Evolutionary conservation across 257 asterid species (phyloP).

Genomic region (Petunia axillaris): DNA sequence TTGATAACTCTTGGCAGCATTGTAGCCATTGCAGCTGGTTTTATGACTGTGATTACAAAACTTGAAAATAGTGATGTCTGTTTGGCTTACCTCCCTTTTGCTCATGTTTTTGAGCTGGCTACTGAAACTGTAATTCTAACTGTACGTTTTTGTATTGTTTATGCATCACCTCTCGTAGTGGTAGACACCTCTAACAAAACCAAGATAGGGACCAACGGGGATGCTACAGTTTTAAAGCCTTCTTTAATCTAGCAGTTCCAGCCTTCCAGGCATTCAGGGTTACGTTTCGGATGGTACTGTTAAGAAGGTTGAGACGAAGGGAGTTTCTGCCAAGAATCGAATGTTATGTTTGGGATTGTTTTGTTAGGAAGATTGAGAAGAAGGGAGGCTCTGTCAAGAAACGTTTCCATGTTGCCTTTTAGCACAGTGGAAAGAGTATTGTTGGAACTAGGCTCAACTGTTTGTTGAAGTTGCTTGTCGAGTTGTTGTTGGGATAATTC

Average conservation of each 20-base stretch:
- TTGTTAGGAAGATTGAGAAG: conserved; percentile 64
- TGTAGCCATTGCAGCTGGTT: conserved; percentile 92
- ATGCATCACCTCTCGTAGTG: conserved; percentile 79
- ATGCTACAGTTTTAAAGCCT: conserved; percentile 77
- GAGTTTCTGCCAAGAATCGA: no score
- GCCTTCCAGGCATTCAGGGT: conserved; percentile 62
- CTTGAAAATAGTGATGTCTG: conserved; percentile 72
- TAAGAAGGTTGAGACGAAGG: conserved; percentile 56
- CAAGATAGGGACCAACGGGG: conserved; percentile 90
- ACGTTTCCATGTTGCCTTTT: conserved; percentile 70
- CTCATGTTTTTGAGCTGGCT: conserved; percentile 90
- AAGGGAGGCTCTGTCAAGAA: conserved; percentile 78
- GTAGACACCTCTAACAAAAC: conserved; percentile 92
- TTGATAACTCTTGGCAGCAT: conserved; percentile 93
- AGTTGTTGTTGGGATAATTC: no score
- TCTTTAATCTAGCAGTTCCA: conserved; percentile 85
- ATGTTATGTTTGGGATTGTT: no score
- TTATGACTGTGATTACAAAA: conserved; percentile 74
- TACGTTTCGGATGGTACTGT: conserved; percentile 87
- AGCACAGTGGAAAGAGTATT: conserved; percentile 9
- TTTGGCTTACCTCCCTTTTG: conserved; percentile 90
- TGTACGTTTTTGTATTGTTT: conserved; percentile 79
- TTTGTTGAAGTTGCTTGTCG: no score
- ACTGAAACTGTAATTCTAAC: conserved; percentile 91
- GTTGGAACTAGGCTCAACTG: no score